A percentile compares a stretch with the other conserved stretches of the same genome.
Conservation (phyloP, 306 rosid species). For the Neltuma alba region DNA sequence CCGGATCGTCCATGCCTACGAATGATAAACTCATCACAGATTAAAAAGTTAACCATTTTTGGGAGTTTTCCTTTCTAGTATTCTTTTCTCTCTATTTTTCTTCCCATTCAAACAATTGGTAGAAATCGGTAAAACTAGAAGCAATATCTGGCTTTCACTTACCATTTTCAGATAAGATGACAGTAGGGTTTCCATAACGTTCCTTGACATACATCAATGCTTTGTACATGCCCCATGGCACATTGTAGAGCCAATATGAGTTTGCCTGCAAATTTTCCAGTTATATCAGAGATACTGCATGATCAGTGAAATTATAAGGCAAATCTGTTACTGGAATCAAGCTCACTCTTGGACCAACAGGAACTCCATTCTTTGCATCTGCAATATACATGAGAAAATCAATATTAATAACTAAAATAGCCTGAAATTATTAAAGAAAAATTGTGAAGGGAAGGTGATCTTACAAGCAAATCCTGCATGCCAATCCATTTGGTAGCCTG, state of each 20-base stretch:
- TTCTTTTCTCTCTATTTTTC: too few species aligned
- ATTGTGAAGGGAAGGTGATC: constrained; percentile 31
- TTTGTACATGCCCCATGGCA: constrained; percentile 98
- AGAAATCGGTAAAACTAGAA: background rate
- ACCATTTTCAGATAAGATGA: constrained; percentile 93
- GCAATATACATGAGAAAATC: constrained; percentile 36
- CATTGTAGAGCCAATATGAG: constrained; percentile 88
- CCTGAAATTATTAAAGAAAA: background rate
- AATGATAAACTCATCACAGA: background rate
- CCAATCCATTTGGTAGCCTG: constrained; percentile 89
- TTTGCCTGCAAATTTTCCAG: constrained; percentile 57
- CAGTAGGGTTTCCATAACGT: constrained; percentile 72
- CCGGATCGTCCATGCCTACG: constrained; percentile 90
- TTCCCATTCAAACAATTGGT: too few species aligned
- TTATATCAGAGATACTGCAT: constrained; percentile 11
- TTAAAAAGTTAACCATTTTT: too few species aligned
- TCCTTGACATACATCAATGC: constrained; percentile 72
- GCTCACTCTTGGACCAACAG: constrained; percentile 82
- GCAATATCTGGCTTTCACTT: background rate
- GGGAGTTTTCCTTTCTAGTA: too few species aligned
- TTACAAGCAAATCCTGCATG: constrained; percentile 83
- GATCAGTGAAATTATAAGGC: constrained; percentile 7
- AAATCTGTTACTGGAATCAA: background rate
- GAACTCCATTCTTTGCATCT: constrained; percentile 81
- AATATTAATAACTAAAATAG: constrained; percentile 6